Evolutionary conservation across 1,139 yeast genomes (phyloP), one percentile per base, ranked within the genome.

Genomic region (Yamadazyma atlantica): DNA sequence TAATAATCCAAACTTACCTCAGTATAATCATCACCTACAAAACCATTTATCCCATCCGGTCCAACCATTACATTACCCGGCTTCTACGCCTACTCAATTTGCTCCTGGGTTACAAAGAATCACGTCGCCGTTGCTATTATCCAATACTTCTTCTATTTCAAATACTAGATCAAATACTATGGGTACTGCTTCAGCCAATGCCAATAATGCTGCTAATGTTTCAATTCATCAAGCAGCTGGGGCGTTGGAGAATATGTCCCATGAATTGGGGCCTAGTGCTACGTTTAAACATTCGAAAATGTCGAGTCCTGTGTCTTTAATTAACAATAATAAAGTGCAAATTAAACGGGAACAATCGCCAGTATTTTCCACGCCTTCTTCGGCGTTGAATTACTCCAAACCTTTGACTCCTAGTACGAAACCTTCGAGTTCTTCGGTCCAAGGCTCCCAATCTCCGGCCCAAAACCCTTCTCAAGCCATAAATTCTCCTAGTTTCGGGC

Each of bases 41-140:
- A 44, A 39, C 36, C 52, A 53, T 38, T 43, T 53, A 30, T 51
- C 55, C 11, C 60, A 55, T 39, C 69, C 64, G 37, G 73, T 70
- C 2, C 74, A 69, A 49, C 84, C 85, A 10, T 61, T 81, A 33
- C 83, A 80, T 54, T 81, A 80, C 53, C 87, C 87, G 6, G 69
- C 79, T 4, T 78, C 85, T 1, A 80, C 85, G 1, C 87, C 87
- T 16, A 75, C 85, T 1, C 85, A 80, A 51, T 81, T 78, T 66
- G 85, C 85, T 24, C 79, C 84, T 0, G 82, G 82, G 29, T 60
- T 80, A 40, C 77, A 76, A 47, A 58, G 81, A 35, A 80, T 81
- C 40, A 81, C 86, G 0, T 80, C 85, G 10, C 87, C 87, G 0
- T 62, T 81, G 39, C 58, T 81, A 41, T 65, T 81, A 32, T 67